phyloP scores from a whole-genome alignment of 768 basidiomycete species.

The Auricularia sp. region DNA sequence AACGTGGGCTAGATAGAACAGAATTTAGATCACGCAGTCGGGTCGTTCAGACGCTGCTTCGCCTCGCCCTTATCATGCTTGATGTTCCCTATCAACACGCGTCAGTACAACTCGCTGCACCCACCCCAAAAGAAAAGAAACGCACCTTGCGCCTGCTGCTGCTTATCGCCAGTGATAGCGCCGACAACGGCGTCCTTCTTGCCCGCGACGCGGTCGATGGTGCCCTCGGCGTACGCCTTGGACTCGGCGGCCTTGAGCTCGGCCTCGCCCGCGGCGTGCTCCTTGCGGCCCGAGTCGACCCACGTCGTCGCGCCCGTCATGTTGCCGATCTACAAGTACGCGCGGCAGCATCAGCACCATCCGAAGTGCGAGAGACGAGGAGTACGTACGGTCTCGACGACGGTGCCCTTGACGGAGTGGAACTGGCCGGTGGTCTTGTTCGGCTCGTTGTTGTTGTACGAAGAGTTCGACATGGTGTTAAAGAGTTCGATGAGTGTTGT shows the following conservation, averaged over 20 bases:
- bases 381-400: constrained; percentile 12
- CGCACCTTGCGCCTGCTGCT: constrained; percentile 40
- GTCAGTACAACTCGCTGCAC: constrained; percentile 1
- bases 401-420: constrained; percentile 29
- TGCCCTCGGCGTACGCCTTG: constrained; percentile 42
- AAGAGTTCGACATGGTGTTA: constrained; percentile 6
- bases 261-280: constrained; percentile 38
- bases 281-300: constrained; percentile 37
- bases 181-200: constrained; percentile 47
- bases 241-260: constrained; percentile 36
- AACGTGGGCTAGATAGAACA: no score
- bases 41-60: constrained; percentile 6
- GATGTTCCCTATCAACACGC: constrained; percentile 1
- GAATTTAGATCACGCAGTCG: background rate
- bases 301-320: constrained; percentile 32
- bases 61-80: constrained; percentile 8
- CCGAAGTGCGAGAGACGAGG: background rate
- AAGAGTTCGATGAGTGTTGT: background rate
- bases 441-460: constrained; percentile 8
- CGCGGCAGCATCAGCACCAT: no score
- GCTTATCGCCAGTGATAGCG: constrained; percentile 44
- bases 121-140: background rate
- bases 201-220: constrained; percentile 33
- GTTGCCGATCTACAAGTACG: constrained; percentile 25
- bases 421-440: constrained; percentile 35